phyloP scores from a whole-genome alignment of 2,329 filamentous ascomycete species.

The Colletotrichum brevisporum region DNA sequence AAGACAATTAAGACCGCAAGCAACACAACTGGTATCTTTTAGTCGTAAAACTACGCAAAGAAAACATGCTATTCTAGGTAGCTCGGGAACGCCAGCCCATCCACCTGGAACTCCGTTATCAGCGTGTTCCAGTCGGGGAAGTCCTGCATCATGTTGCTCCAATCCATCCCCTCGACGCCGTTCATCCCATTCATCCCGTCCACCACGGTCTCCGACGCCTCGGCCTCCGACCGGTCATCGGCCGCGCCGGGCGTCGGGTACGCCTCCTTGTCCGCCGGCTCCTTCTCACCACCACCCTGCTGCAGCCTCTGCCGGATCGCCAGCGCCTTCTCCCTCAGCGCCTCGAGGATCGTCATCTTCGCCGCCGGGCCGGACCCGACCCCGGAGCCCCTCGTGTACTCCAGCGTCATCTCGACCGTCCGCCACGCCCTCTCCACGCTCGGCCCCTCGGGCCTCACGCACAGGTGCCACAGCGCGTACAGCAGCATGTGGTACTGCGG shows the following conservation, averaged over 20 bases:
- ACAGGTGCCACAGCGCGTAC: conserved; percentile 60
- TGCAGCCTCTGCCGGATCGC: conserved; percentile 41
- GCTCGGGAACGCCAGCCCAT: conserved; percentile 44
- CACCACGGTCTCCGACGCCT: background rate
- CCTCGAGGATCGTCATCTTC: conserved; percentile 51
- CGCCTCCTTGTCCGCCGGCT: conserved; percentile 6
- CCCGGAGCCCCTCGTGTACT: conserved; percentile 22
- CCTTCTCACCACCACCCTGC: background rate
- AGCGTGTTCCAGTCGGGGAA: conserved; percentile 48
- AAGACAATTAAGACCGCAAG: too few species aligned
- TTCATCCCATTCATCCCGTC: conserved; percentile 5
- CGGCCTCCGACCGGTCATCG: conserved; percentile 10
- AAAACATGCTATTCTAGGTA: conserved; percentile 11
- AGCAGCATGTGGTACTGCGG: conserved; percentile 60
- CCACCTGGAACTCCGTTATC: conserved; percentile 48
- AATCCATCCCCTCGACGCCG: conserved; percentile 25
- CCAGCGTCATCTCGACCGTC: conserved; percentile 39
- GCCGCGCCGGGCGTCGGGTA: conserved; percentile 14
- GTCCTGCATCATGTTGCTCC: conserved; percentile 28
- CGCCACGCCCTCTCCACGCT: conserved; percentile 52
- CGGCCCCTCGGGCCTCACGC: conserved; percentile 52
- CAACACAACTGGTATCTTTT: too few species aligned
- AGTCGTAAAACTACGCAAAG: too few species aligned
- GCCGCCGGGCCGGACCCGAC: conserved; percentile 40
- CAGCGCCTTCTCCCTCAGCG: conserved; percentile 49